Base-by-base conservation (phyloP, 148 eudicot genomes). In the Agrostemma githago region DNA sequence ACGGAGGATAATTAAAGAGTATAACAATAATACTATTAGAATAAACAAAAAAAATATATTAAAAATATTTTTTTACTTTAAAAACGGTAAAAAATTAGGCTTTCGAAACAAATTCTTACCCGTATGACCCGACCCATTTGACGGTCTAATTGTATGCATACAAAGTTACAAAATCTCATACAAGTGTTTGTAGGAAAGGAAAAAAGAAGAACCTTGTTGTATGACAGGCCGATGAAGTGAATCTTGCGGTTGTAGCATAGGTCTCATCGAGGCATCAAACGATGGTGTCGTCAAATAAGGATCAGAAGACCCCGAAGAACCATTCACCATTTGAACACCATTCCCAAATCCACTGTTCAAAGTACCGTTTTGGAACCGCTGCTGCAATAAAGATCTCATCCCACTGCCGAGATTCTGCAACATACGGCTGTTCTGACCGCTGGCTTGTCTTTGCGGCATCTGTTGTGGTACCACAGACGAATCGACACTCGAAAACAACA, bases 391-490 rank as follows among this genome's bases (percentile, higher is more conserved):
- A 62, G 99, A 89, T 78, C 94, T 83, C 74, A 81, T 76, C 44
- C 92, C 91, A 74, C 84, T 81, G 21, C 96, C 94, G 81, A 86
- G 83, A 72, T 78, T 92, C 80, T 92, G 99, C 70, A 90, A 82
- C 54, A 89, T 84, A 62, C 86, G 90, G 68, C 89, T 88, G 74
- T 85, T 92, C 76, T 89, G 97, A 79, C 87, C 89, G 63, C 84
- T 84, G 63, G 76, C 68, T 62, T 88, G 89, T 80, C 84, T 92
- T 68, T 83, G 96, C 67, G 82, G 85, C 72, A 86, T 77, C 51
- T 88, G 87, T 62, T 85, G 96, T 59, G 96, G 80, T 63, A 79
- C 74, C 71, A 77, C 75, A 3, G 87, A 77, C 76, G 97, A 82
- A 76, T 89, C 92, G 75, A 66, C 80, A 61, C 79, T 74, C 2